Base-by-base conservation (phyloP, 371 early-diverging fungal genomes). In the Batrachochytrium dendrobatidis region DNA sequence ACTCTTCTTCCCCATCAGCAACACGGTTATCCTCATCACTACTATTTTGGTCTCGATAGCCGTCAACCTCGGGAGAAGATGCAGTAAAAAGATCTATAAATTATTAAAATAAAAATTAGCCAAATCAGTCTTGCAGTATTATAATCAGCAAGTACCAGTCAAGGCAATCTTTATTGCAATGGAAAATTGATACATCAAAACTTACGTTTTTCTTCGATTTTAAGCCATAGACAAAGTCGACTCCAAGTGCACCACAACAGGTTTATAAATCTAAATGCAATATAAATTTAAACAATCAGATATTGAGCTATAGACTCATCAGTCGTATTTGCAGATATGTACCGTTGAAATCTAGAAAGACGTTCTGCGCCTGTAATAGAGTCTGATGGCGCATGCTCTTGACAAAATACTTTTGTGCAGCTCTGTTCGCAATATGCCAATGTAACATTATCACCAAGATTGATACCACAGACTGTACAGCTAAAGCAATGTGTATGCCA, bases 401-500 rank as follows among this genome's bases (percentile, higher is more conserved):
- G 73, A 60, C 83, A 89, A 51, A 63, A 72, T 17, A 84, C 68
- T 32, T 50, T 5, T 12, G 5, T 24, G 30, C n/a, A 15, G 15
- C 18, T 34, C 3, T 22, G 53, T 5, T 17, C 49, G 39, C 33
- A 54, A 46, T 26, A 43, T 24, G 46, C 46, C 12, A 24, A 26
- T 5, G 46, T 29, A 34, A n/a, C 24, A 5, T 45, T 31, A 46
- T 70, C 66, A 58, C 35, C 58, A 31, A 59, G 49, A 31, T 45
- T 22, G 24, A 28, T 73, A 73, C 32, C 75, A 64, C 94, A 92
- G 45, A 67, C 68, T 32, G 72, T 67, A 68, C 95, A 95, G 34
- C 73, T 63, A 52, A 93, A 86, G 60, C 95, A 95, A 34, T 69
- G 68, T 43, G 76, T 66, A 65, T 95, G 95, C 93, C 94, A 94